Evolutionary conservation across 2,329 filamentous ascomycete genomes (phyloP).

Genomic region (Venturia nashicola): DNA sequence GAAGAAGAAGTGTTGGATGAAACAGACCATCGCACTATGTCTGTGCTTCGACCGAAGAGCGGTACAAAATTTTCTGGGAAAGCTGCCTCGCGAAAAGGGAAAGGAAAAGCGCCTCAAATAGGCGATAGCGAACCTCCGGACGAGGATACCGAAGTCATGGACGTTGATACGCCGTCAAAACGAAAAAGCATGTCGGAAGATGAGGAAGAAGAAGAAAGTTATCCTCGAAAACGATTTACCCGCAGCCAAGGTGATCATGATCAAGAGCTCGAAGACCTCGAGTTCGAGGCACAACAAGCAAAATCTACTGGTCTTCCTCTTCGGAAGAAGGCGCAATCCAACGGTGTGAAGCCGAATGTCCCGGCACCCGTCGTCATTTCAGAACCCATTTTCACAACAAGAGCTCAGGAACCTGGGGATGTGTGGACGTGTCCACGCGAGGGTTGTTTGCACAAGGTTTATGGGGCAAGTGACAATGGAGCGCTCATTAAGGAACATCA

Average conservation of each 20-base stretch:
- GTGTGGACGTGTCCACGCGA: conserved; percentile 56
- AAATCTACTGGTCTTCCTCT: conserved; percentile 3
- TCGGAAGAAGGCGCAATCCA: not conserved
- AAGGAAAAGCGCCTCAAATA: conserved; percentile 9
- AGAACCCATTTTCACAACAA: conserved; percentile 21
- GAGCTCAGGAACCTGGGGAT: conserved; percentile 41
- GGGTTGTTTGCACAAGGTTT: conserved; percentile 52
- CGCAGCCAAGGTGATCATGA: conserved; percentile 5
- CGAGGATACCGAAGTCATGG: conserved; percentile 7
- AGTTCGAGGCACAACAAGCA: conserved; percentile 9
- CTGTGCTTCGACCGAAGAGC: conserved; percentile 23
- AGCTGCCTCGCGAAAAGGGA: conserved; percentile 12
- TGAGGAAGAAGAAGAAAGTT: conserved; percentile 14
- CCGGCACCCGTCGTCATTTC: conserved; percentile 16
- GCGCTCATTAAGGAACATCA: conserved; percentile 49
- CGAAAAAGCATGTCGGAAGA: conserved; percentile 17
- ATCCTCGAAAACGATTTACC: conserved; percentile 6
- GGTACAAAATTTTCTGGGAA: conserved; percentile 23
- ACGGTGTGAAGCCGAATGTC: not conserved
- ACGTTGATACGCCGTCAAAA: conserved; percentile 10
- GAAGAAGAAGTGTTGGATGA: conserved; percentile 11
- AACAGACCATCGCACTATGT: conserved; percentile 17
- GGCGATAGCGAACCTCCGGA: conserved; percentile 8
- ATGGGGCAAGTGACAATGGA: conserved; percentile 45
- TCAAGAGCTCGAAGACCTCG: conserved; percentile 7